phyloP scores from a whole-genome alignment of 106 monocot species.

The Alisma plantagoaquatica region DNA sequence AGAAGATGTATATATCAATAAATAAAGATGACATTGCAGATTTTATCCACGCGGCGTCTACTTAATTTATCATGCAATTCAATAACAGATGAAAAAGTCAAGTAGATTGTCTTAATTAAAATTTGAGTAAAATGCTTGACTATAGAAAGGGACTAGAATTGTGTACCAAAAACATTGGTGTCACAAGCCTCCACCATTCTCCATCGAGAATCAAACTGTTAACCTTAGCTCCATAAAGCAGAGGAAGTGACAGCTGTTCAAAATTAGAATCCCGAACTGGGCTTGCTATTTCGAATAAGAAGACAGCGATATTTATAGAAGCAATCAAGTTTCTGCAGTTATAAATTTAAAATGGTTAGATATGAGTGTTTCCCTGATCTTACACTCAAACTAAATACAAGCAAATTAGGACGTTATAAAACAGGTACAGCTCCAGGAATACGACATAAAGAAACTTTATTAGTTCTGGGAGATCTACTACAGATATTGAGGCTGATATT shows the following conservation, averaged over 20 bases:
- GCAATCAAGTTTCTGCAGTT: constrained; percentile 60
- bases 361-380: neutral
- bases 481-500: too few species aligned
- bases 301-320: constrained; percentile 69
- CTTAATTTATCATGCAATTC: too few species aligned
- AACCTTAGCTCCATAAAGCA: constrained; percentile 73
- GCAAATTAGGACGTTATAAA: neutral
- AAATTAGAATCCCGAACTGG: constrained; percentile 47
- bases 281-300: constrained; percentile 79
- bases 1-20: too few species aligned
- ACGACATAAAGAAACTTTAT: neutral
- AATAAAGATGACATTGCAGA: too few species aligned
- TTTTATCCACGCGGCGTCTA: too few species aligned
- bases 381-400: neutral
- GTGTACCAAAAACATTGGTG: constrained; percentile 90
- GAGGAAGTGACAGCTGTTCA: constrained; percentile 54
- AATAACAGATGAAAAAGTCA: too few species aligned
- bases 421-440: neutral
- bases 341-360: constrained; percentile 1
- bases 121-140: too few species aligned
- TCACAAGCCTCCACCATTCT: constrained; percentile 86
- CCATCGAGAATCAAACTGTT: constrained; percentile 67
- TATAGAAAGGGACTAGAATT: too few species aligned
- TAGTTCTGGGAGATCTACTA: too few species aligned
- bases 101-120: too few species aligned